phyloP scores from a whole-genome alignment of 371 early-diverging fungal genomes.

The Mucor irregularis region DNA sequence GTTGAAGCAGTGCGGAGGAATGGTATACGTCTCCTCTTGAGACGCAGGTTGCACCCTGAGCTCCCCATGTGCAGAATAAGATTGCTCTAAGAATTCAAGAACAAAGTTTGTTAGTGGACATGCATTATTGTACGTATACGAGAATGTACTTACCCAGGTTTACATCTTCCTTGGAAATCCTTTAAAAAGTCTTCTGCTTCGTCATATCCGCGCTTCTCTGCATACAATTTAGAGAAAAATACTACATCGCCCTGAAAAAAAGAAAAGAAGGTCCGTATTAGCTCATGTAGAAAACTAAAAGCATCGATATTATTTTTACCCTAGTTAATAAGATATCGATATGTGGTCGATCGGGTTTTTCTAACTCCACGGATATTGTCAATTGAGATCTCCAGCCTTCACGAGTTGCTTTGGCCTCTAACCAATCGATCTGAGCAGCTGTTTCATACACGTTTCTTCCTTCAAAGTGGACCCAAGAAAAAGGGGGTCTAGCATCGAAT shows the following conservation, averaged over 20 bases:
- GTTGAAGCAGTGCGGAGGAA: slow-evolving; percentile 2
- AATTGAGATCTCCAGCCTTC: slow-evolving; percentile 48
- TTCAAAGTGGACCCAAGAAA: slow-evolving; percentile 72
- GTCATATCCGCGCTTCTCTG: slow-evolving; percentile 59
- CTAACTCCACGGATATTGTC: slow-evolving; percentile 67
- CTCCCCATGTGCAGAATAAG: slow-evolving; percentile 65
- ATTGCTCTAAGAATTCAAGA: slow-evolving; percentile 37
- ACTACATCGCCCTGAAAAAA: slow-evolving; percentile 60
- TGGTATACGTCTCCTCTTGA: slow-evolving; percentile 24
- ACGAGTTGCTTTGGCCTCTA: slow-evolving; percentile 42
- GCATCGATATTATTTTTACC: too few relatives aligned
- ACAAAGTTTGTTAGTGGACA: background rate
- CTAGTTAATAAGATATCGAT: slow-evolving; percentile 55
- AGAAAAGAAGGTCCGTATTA: background rate
- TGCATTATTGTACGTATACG: background rate
- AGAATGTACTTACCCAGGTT: slow-evolving; percentile 7
- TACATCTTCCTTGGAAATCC: slow-evolving; percentile 12
- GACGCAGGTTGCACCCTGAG: slow-evolving; percentile 56
- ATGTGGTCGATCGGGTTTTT: slow-evolving; percentile 63
- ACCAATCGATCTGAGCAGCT: slow-evolving; percentile 57
- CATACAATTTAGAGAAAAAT: slow-evolving; percentile 69
- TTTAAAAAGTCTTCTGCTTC: slow-evolving; percentile 18
- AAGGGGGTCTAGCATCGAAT: slow-evolving; percentile 11
- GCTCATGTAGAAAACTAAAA: background rate
- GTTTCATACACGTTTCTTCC: slow-evolving; percentile 60